Evolutionary conservation across 768 basidiomycete species (phyloP), one percentile per base, ranked within the genome.

Genomic region (Tylopilus sp.): DNA sequence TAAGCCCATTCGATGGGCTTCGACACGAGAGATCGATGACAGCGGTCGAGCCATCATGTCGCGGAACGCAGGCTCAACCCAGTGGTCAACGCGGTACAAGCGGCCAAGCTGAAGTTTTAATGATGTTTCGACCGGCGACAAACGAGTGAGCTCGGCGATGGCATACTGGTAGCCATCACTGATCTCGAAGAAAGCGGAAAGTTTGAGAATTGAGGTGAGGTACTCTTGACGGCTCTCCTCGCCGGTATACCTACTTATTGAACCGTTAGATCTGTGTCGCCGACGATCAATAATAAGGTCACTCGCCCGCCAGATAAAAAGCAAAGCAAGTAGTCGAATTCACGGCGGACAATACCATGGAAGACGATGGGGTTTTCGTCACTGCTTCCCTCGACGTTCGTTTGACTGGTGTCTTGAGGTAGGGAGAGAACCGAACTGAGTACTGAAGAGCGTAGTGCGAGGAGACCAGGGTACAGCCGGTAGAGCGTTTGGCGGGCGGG

Each of bases 1-100:
- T 7, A 42, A 7, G 4, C 40, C 40, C 40, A 42, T 42, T 3
- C 9, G 40, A 0, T 24, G 21, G 2, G 33, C 46, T 12, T 47
- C 17, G 1, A 17, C 0, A 2, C 2, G n/a, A 38, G 48, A 36
- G 1, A 61, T 55, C 0, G 54, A 58, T 45, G 52, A 55, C 1
- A 61, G 22, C 13, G 54, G 59, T 0, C 28, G n/a, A 0, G 48
- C 1, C 54, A 61, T 45, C 8, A 44, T 6, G 11, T 45, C 19
- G 8, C 11, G 25, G 25, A 42, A 42, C 10, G 37, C 37, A 7
- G 37, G 37, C 10, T 38, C 19, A 21, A 38, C 19, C 37, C 37
- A 38, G 1, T 38, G 37, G 19, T 38, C 37, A 21, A 38, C 21
- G 1, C 11, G 37, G 37, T 21, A 38, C 12, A n/a, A 8, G 14